Conservation (phyloP, 352 stramenopile genomes). For the Pythium monospermum region DNA sequence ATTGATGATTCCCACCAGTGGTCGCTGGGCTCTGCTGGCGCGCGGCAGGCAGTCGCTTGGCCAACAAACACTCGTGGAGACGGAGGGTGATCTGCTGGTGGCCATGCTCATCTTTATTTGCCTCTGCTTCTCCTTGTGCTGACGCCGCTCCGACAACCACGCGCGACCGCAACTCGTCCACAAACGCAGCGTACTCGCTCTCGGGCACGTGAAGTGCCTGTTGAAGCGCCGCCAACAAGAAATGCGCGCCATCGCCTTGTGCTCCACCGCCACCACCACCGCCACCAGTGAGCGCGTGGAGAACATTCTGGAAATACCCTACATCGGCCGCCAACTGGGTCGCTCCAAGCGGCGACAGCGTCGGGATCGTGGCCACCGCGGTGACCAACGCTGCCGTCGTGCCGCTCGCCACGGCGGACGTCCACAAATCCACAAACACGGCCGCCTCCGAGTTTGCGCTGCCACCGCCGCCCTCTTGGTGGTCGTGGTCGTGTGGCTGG, state of each 20-base stretch:
- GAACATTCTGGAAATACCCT: constrained; percentile 77
- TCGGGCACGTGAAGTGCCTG: constrained; percentile 7
- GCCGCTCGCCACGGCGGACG: constrained; percentile 54
- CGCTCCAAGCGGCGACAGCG: constrained; percentile 49
- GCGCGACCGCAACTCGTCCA: neutral
- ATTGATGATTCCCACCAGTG: too few species aligned
- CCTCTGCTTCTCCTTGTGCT: neutral
- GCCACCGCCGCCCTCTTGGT: constrained; percentile 3
- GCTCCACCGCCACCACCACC: constrained; percentile 26
- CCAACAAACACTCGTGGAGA: constrained; percentile 23
- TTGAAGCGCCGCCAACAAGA: constrained; percentile 21
- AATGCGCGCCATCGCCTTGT: too few species aligned
- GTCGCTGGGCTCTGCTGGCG: neutral
- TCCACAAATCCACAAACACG: constrained; percentile 79
- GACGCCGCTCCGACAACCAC: neutral
- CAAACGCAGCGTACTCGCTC: constrained; percentile 7
- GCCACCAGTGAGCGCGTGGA: constrained; percentile 54
- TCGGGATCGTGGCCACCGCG: constrained; percentile 48
- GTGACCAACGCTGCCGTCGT: constrained; percentile 51
- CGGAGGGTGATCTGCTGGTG: constrained; percentile 11
- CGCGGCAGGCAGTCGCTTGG: constrained; percentile 24
- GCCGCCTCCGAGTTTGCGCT: constrained; percentile 20
- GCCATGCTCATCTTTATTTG: neutral
- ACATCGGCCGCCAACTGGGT: constrained; percentile 65
- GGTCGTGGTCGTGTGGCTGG: neutral